Percentiles rank a stretch among this genome's conserved stretches.
Evolutionary conservation across 805 yeast genomes (phyloP).

Genomic region (Teunomyces tritomae): DNA sequence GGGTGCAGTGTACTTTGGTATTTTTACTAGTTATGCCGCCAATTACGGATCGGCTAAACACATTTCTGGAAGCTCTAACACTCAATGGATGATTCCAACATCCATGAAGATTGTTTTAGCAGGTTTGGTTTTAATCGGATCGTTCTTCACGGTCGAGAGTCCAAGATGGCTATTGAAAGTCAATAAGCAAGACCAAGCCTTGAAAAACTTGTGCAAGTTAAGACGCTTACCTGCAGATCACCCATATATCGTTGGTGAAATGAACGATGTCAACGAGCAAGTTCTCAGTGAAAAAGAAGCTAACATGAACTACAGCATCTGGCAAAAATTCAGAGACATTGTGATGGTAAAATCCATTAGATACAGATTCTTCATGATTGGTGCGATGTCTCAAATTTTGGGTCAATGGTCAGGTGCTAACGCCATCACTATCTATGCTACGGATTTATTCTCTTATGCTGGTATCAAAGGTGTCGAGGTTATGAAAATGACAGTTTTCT

Average conservation of each 20-base stretch:
- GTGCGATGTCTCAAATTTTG: constrained; percentile 43
- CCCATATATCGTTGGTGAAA: constrained; percentile 49
- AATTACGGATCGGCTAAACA: constrained; percentile 53
- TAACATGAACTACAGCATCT: constrained; percentile 9
- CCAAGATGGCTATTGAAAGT: constrained; percentile 52
- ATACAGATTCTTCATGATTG: constrained; percentile 44
- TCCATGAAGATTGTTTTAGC: constrained; percentile 47
- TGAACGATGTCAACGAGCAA: constrained; percentile 50
- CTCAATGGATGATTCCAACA: constrained; percentile 56
- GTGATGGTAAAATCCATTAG: constrained; percentile 38
- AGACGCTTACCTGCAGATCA: constrained; percentile 47
- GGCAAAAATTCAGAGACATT: constrained; percentile 30
- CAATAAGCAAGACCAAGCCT: constrained; percentile 40
- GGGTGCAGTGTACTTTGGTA: constrained; percentile 58
- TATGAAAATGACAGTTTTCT: constrained; percentile 48
- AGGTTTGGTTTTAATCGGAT: constrained; percentile 41
- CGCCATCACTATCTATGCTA: constrained; percentile 55
- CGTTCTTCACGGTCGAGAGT: constrained; percentile 46
- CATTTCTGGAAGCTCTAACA: constrained; percentile 28
- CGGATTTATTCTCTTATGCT: constrained; percentile 44
- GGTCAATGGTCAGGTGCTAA: constrained; percentile 63
- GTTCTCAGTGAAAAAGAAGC: constrained; percentile 35
- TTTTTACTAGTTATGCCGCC: constrained; percentile 47
- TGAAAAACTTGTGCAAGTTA: constrained; percentile 36
- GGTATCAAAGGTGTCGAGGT: constrained; percentile 44